A percentile compares a stretch with the other conserved stretches of the same genome.
Evolutionary conservation across 306 rosid species (phyloP).

Genomic region (Cucurbita moschata): DNA sequence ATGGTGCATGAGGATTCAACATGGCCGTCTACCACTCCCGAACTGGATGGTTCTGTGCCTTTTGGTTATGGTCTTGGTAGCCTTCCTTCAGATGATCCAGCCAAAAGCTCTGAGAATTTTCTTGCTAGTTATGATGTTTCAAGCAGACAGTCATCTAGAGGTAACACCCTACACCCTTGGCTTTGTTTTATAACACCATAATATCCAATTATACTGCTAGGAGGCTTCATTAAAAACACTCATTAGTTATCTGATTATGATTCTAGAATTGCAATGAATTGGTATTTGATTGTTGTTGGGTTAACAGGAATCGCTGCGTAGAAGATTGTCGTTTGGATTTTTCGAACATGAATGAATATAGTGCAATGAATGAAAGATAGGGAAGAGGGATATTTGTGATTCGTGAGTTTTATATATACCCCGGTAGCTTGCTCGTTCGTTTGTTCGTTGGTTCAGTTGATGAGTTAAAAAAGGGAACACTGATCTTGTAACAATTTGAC

Average conservation of each 20-base stretch:
- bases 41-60: constrained; percentile 54
- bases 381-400: constrained; percentile 19
- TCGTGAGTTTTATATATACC: constrained; percentile 44
- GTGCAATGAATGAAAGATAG: constrained; percentile 22
- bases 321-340: constrained; percentile 48
- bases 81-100: constrained; percentile 47
- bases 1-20: constrained; percentile 51
- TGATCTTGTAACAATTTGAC: constrained; percentile 56
- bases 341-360: constrained; percentile 41
- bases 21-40: constrained; percentile 68
- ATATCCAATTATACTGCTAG: background rate
- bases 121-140: constrained; percentile 60
- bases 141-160: constrained; percentile 80
- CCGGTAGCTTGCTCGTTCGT: constrained; percentile 9
- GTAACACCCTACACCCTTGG: constrained; percentile 24
- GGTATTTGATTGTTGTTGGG: constrained; percentile 1
- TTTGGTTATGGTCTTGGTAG: constrained; percentile 56
- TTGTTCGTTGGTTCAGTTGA: constrained; percentile 14
- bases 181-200: constrained; percentile 5
- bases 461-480: constrained; percentile 44
- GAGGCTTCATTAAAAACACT: background rate
- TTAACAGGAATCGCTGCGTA: constrained; percentile 77
- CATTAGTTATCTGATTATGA: background rate
- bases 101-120: constrained; percentile 51
- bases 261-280: background rate